Percentiles rank a stretch among this genome's conserved stretches.
phyloP scores from a whole-genome alignment of 1,284 basidiomycete species.

The Trichosporon coremiiforme region DNA sequence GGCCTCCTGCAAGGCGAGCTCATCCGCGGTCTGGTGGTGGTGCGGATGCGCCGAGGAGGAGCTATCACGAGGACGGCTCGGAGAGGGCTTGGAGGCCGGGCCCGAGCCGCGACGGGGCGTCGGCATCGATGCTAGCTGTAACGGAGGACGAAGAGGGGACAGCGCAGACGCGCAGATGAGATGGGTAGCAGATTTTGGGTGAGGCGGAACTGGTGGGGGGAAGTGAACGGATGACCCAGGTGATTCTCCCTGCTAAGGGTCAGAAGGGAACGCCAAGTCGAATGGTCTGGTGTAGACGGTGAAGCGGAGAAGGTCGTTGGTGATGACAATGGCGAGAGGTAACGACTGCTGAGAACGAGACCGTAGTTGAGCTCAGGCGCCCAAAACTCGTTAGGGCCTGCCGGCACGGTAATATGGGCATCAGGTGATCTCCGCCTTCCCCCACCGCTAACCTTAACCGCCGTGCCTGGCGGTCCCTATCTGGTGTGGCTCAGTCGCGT shows the following conservation, averaged over 20 bases:
- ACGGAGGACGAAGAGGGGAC: conserved; percentile 5
- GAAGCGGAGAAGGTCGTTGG: background rate
- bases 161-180: background rate
- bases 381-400: conserved; percentile 8
- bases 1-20: conserved; percentile 43
- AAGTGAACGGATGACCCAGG: background rate
- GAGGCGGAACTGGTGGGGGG: background rate
- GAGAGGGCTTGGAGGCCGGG: conserved; percentile 5
- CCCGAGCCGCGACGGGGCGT: conserved; percentile 22
- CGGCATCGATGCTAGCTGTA: conserved; percentile 18
- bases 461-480: background rate
- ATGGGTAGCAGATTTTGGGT: conserved; percentile 10
- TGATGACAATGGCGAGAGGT: conserved; percentile 11
- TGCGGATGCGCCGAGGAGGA: conserved; percentile 30
- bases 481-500: background rate
- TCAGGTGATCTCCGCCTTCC: background rate
- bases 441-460: background rate
- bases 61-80: conserved; percentile 14
- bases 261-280: background rate
- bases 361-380: conserved; percentile 8
- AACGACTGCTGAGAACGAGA: conserved; percentile 7
- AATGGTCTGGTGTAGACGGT: background rate
- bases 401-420: conserved; percentile 2
- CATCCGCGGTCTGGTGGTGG: conserved; percentile 44
- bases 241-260: background rate